These are phyloP conservation scores for Claviceps pazoutovae DNA, from an alignment of 2,329 filamentous ascomycete species.

Conservation along the genomic window DNA sequence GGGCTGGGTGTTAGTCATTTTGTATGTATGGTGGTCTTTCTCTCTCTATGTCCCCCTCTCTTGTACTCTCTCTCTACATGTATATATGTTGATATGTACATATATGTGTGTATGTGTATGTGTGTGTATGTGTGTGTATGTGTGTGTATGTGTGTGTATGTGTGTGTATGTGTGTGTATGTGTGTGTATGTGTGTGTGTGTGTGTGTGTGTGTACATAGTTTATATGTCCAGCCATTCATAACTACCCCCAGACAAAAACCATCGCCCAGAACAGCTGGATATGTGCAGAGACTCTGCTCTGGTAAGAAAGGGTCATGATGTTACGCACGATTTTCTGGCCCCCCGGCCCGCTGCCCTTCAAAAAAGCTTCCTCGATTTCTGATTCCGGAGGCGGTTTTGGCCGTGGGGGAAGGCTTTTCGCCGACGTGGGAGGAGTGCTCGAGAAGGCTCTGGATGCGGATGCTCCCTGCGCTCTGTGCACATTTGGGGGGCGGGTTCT, in stretches of 20 bases:
- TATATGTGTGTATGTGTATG: no score
- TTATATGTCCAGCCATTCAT: no score
- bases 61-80: neutral
- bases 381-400: conserved; percentile 54
- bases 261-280: no score
- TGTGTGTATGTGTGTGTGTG: no score
- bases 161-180: no score
- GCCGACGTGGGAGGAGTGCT: conserved; percentile 12
- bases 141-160: no score
- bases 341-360: conserved; percentile 83
- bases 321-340: conserved; percentile 72
- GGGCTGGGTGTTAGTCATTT: neutral
- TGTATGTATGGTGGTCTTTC: neutral
- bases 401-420: conserved; percentile 58
- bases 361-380: conserved; percentile 79
- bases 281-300: no score
- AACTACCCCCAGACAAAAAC: no score
- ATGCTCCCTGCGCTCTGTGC: neutral
- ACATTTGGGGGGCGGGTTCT: neutral
- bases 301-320: neutral
- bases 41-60: neutral
- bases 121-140: no score
- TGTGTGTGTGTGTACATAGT: no score
- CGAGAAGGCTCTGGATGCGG: conserved; percentile 15
- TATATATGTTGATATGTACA: no score